Percentiles rank a stretch among this genome's conserved stretches.
phyloP scores from a whole-genome alignment of 306 rosid genomes.

The Biancaea sappan region DNA sequence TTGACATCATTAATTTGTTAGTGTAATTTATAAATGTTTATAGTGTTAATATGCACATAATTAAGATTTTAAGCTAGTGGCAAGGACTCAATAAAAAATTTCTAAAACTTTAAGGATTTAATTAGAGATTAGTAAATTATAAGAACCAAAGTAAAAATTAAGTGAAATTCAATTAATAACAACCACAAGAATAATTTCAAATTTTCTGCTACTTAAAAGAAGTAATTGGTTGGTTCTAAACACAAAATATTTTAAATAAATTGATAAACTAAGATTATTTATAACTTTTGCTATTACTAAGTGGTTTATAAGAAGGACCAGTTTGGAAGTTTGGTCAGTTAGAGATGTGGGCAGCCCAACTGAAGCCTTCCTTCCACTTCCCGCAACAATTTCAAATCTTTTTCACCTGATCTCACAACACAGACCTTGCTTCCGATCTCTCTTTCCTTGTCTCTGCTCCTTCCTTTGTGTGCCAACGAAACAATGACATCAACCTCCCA shows the following conservation, averaged over 20 bases:
- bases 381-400: constrained; percentile 67
- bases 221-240: background rate
- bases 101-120: no score
- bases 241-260: background rate
- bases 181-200: no score
- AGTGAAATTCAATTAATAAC: no score
- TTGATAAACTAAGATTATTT: background rate
- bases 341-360: constrained; percentile 65
- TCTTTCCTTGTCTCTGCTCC: constrained; percentile 35
- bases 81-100: no score
- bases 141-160: no score
- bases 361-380: constrained; percentile 75
- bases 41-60: no score
- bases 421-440: constrained; percentile 63
- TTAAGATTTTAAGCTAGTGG: no score
- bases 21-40: no score
- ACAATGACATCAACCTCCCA: constrained; percentile 75
- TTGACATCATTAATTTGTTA: no score
- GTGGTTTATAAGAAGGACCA: no score
- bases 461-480: constrained; percentile 44
- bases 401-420: constrained; percentile 27
- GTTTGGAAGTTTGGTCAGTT: constrained; percentile 49
- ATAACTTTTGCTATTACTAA: background rate
- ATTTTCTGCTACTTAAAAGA: no score
- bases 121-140: no score